These are phyloP conservation scores for Penicillium macrosclerotiorum DNA, from an alignment of 495 filamentous ascomycete genomes.

Conservation along the genomic window DNA sequence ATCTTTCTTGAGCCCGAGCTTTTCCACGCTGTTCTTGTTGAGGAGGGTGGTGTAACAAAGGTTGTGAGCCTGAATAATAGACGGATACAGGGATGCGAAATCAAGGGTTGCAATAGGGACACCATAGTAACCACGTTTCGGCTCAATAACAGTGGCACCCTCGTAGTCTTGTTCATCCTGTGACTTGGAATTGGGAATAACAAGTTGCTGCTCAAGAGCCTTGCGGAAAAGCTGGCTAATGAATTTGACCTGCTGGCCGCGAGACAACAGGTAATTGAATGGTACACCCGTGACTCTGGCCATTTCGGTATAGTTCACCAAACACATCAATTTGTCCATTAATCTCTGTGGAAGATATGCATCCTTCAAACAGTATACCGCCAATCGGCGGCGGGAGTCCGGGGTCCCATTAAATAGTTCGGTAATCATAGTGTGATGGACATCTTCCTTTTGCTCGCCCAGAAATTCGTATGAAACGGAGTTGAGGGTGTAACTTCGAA, in stretches of 20 bases:
- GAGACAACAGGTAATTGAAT: slow-evolving; percentile 89
- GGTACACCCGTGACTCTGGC: slow-evolving; percentile 98
- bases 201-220: slow-evolving; percentile 84
- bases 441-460: slow-evolving; percentile 97
- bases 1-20: slow-evolving; percentile 69
- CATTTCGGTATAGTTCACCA: slow-evolving; percentile 99
- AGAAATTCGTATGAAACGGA: slow-evolving; percentile 96
- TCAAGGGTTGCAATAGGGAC: slow-evolving; percentile 96
- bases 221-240: slow-evolving; percentile 96
- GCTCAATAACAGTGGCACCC: slow-evolving; percentile 97
- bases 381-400: slow-evolving; percentile 83
- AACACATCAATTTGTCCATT: slow-evolving; percentile 96
- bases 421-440: slow-evolving; percentile 98
- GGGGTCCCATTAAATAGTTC: slow-evolving; percentile 94
- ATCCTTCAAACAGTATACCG: slow-evolving; percentile 97
- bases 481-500: slow-evolving; percentile 96
- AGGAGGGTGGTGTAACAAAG: slow-evolving; percentile 96
- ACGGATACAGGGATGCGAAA: slow-evolving; percentile 98
- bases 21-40: slow-evolving; percentile 75
- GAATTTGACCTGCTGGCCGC: slow-evolving; percentile 97
- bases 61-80: slow-evolving; percentile 98
- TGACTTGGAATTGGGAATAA: slow-evolving; percentile 78
- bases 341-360: slow-evolving; percentile 91
- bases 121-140: slow-evolving; percentile 84
- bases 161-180: slow-evolving; percentile 83